Base-by-base conservation (phyloP, 169 alveolate genomes). In the Plasmodium vinckei region DNA sequence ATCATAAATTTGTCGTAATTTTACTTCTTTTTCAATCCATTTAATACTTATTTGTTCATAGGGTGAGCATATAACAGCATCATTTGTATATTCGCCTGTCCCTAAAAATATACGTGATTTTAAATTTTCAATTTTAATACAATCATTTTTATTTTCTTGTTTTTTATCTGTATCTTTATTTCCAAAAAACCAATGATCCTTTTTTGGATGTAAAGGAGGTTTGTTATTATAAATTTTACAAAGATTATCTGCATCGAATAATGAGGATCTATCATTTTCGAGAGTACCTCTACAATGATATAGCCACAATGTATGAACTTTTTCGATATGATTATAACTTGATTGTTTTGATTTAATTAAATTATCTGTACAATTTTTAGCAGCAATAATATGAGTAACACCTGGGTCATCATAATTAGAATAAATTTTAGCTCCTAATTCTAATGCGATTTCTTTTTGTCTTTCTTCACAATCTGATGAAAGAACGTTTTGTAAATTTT, bases 301-400 rank as follows among this genome's bases (percentile, higher is more conserved):
- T 65, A 96, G 92, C 98, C 98, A 96, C 54, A 95, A 89, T 15
- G 98, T 95, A 87, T 96, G 98, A 39, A 96, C 98, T 77, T 94
- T 95, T 70, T 92, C 87, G 17, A 94, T 77, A 70, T 94, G 96
- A 23, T 90, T 87, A 73, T 92, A 92, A 53, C 72, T 54, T 25
- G 95, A 89, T 56, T 95, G 93, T 69, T 92, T 95, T 21, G 96
- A 94, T 69, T 95, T 94, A 53, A 93, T 91, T 53, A 94, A 87
- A 72, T 96, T 96, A 72, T 95, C 97, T 10, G 98, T 96, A 82
- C 96, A 95, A 88, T 95, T 95, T 73, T 96, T 95, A 27, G 96
- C 97, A 25, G 98, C 98, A 87, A 96, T 95, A 5, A 96, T 95
- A 69, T 96, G 98, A 1, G 98, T 96, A 73, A 96, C 95, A 13